These are phyloP conservation scores for Microdochium nivale DNA, from an alignment of 2,329 filamentous ascomycete species.

Conservation along the genomic window DNA sequence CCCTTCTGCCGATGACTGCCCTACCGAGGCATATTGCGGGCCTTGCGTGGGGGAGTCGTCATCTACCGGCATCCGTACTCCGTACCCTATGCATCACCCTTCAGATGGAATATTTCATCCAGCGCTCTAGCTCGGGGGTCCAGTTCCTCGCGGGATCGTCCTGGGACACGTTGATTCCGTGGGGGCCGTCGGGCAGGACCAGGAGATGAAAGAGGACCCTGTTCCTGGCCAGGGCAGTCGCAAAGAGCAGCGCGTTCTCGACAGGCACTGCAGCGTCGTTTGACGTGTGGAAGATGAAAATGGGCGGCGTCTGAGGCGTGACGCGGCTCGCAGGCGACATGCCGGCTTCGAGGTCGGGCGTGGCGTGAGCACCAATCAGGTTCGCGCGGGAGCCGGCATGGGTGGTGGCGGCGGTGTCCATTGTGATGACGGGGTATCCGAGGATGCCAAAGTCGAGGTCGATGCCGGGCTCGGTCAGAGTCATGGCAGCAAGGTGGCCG, in stretches of 20 bases:
- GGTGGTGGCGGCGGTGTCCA: not conserved
- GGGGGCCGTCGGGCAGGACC: not conserved
- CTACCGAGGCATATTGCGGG: not conserved
- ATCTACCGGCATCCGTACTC: too few species aligned
- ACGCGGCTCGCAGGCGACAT: not conserved
- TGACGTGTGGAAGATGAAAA: not conserved
- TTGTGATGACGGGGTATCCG: not conserved
- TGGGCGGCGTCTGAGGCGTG: not conserved
- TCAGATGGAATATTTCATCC: not conserved
- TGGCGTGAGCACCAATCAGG: too few species aligned
- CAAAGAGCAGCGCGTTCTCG: not conserved
- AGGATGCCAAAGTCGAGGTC: not conserved
- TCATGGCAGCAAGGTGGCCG: not conserved
- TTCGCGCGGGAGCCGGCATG: too few species aligned
- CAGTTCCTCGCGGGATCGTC: not conserved
- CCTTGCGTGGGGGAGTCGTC: too few species aligned
- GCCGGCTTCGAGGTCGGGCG: not conserved
- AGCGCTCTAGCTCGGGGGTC: not conserved
- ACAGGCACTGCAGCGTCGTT: not conserved
- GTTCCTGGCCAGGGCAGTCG: not conserved
- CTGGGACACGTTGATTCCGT: not conserved
- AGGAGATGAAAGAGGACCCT: not conserved
- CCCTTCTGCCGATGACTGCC: not conserved
- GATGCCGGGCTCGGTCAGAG: not conserved
- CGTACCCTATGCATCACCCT: too few species aligned